These are phyloP conservation scores for Paragyromitra xinjiangensis DNA, from an alignment of 495 filamentous ascomycete species.

Conservation along the genomic window DNA sequence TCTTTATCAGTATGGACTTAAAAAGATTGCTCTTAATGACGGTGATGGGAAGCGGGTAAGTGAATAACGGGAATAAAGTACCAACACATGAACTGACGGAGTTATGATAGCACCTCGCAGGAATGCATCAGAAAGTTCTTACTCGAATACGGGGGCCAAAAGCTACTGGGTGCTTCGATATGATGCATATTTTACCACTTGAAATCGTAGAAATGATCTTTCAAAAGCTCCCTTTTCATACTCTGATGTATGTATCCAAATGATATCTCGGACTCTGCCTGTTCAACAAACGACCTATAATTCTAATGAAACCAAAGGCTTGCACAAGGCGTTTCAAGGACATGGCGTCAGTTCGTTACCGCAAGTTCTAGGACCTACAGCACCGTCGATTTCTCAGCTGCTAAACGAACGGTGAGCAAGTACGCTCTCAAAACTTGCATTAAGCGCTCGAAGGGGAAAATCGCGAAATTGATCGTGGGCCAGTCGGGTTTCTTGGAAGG, in stretches of 20 bases:
- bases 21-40: constrained; percentile 61
- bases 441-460: constrained; percentile 19
- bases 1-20: constrained; percentile 71
- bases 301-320: constrained; percentile 34
- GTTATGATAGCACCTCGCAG: constrained; percentile 26
- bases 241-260: constrained; percentile 34
- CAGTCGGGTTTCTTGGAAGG: constrained; percentile 17
- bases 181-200: constrained; percentile 43
- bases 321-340: constrained; percentile 40
- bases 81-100: not conserved
- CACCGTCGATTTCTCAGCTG: constrained; percentile 45
- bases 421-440: constrained; percentile 45
- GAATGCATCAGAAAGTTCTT: constrained; percentile 46
- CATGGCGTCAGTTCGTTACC: constrained; percentile 44
- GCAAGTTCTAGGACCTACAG: constrained; percentile 35
- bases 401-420: constrained; percentile 36
- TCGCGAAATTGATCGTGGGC: constrained; percentile 16
- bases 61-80: not conserved
- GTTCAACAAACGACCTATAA: not conserved
- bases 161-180: constrained; percentile 26
- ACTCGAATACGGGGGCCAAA: constrained; percentile 29
- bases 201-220: constrained; percentile 54
- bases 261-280: not conserved
- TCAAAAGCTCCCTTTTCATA: constrained; percentile 40
- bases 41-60: constrained; percentile 32